Conservation (phyloP, 345 rosid species). For the Eucalyptus regnans region DNA sequence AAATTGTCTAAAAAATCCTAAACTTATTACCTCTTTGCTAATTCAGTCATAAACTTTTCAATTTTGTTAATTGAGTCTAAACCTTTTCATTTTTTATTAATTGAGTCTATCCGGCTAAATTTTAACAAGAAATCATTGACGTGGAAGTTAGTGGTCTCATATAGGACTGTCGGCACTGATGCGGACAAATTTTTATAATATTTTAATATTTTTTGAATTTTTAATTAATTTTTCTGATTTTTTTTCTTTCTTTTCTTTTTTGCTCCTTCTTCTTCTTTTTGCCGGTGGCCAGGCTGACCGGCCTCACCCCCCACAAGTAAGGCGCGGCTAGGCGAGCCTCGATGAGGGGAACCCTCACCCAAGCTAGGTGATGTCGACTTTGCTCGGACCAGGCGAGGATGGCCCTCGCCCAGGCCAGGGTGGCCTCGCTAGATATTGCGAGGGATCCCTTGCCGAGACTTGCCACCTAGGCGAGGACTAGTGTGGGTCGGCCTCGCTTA, state of each 20-base stretch:
- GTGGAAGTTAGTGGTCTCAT: too few relatives aligned
- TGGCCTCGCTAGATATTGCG: accelerated
- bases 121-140: accelerated
- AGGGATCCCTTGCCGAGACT: too few relatives aligned
- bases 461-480: accelerated
- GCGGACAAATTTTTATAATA: accelerated
- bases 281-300: accelerated
- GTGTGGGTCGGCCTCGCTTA: accelerated
- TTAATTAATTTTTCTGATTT: too few relatives aligned
- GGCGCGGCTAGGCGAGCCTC: accelerated
- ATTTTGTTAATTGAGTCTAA: accelerated
- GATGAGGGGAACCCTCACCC: too few relatives aligned
- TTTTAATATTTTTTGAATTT: too few relatives aligned
- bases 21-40: accelerated
- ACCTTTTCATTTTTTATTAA: accelerated
- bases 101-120: accelerated
- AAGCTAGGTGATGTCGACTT: too few relatives aligned
- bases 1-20: accelerated
- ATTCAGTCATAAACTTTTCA: accelerated
- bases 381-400: accelerated
- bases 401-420: too few relatives aligned
- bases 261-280: too few relatives aligned
- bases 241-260: too few relatives aligned
- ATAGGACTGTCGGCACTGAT: accelerated
- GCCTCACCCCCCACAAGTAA: too few relatives aligned